Percentiles rank a stretch among this genome's conserved stretches.
phyloP scores from a whole-genome alignment of 2,329 filamentous ascomycete genomes.

The Stagonosporopsis vannaccii region DNA sequence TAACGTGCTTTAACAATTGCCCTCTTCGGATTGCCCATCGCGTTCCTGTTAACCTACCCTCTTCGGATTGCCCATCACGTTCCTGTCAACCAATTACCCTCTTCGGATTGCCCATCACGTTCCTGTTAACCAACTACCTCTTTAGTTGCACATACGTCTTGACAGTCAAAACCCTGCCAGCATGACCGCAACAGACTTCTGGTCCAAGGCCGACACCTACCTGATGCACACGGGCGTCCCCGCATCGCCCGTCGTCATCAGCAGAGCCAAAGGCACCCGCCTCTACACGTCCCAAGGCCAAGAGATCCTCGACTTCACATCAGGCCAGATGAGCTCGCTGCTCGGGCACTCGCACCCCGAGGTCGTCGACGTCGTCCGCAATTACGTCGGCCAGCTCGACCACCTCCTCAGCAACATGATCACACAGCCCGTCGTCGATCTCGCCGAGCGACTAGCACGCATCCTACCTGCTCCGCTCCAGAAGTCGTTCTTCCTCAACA shows the following conservation, averaged over 20 bases:
- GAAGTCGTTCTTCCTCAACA: constrained; percentile 66
- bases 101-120: too few species aligned
- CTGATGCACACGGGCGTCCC: constrained; percentile 15
- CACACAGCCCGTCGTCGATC: constrained; percentile 63
- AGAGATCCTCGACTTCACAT: constrained; percentile 12
- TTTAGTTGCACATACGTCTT: too few species aligned
- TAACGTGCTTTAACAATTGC: too few species aligned
- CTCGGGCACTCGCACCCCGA: constrained; percentile 66
- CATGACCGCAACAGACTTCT: constrained; percentile 3
- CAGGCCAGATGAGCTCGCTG: constrained; percentile 55
- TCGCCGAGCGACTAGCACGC: constrained; percentile 59
- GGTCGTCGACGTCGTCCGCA: constrained; percentile 61
- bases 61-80: too few species aligned
- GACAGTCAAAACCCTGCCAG: too few species aligned
- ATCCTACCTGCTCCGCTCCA: constrained; percentile 60
- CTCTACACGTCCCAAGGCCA: constrained; percentile 2
- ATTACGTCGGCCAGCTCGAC: constrained; percentile 61
- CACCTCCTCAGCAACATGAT: constrained; percentile 68
- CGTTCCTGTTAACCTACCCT: too few species aligned
- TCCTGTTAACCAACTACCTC: too few species aligned
- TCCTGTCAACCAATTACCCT: too few species aligned
- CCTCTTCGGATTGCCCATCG: too few species aligned
- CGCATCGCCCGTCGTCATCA: constrained; percentile 7
- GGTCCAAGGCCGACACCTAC: constrained; percentile 8
- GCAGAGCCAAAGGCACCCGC: constrained; percentile 2